Conservation (phyloP, 2,329 filamentous ascomycete genomes). For the Fusarium sublunatum region DNA sequence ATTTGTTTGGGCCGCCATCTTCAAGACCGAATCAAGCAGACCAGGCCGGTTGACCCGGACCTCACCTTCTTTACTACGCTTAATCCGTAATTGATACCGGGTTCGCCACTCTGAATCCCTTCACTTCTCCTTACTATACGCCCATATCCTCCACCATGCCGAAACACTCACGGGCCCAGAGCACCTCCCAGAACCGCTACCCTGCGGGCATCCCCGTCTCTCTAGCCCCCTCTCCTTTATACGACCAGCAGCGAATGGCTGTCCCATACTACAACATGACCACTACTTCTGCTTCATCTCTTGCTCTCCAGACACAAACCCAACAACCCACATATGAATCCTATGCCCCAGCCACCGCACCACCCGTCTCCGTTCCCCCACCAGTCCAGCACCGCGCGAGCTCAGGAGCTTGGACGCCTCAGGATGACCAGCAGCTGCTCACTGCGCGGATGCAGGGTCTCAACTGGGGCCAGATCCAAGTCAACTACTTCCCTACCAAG, state of each 20-base stretch:
- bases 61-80: conserved; percentile 36
- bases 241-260: conserved; percentile 56
- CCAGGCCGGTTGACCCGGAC: conserved; percentile 46
- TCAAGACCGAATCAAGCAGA: conserved; percentile 37
- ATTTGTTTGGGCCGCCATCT: conserved; percentile 34
- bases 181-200: conserved; percentile 49
- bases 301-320: conserved; percentile 50
- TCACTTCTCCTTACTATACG: conserved; percentile 23
- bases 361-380: conserved; percentile 51
- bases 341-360: conserved; percentile 52
- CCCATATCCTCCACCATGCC: conserved; percentile 53
- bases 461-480: conserved; percentile 86
- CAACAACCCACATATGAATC: conserved; percentile 53
- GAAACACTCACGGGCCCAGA: conserved; percentile 57
- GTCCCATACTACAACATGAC: conserved; percentile 57
- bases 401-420: conserved; percentile 76
- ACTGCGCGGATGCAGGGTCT: conserved; percentile 77
- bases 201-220: conserved; percentile 52
- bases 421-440: conserved; percentile 80
- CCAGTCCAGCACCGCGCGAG: conserved; percentile 66
- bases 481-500: conserved; percentile 80
- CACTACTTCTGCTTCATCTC: conserved; percentile 48
- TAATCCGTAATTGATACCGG: conserved; percentile 46
- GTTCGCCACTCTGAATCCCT: conserved; percentile 26
- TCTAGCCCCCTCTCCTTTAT: conserved; percentile 57